Conservation (phyloP, 2,329 filamentous ascomycete species). For the Venturiaceae sp. region DNA sequence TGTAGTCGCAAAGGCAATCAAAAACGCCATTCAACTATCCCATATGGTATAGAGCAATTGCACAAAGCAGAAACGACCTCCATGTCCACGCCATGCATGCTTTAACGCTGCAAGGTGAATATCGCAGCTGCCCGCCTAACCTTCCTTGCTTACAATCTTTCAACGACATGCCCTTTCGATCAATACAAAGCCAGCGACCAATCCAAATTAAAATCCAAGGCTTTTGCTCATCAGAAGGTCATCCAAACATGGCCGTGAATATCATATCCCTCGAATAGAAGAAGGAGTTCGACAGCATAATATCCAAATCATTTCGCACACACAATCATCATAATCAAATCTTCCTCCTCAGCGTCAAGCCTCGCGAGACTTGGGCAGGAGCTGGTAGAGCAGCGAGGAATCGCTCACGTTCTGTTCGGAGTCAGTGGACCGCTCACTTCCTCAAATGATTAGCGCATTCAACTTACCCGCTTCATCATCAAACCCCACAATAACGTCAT, state of each 20-base stretch:
- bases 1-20: no score
- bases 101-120: neutral
- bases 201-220: no score
- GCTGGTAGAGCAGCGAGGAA: constrained; percentile 37
- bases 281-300: neutral
- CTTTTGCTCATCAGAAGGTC: neutral
- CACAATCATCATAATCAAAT: neutral
- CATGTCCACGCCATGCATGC: neutral
- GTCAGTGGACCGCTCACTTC: neutral
- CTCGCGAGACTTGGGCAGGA: constrained; percentile 11
- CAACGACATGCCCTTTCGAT: neutral
- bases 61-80: neutral
- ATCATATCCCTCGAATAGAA: neutral
- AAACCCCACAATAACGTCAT: constrained; percentile 81
- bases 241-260: neutral
- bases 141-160: neutral
- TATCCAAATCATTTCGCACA: neutral
- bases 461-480: constrained; percentile 65
- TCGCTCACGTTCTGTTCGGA: constrained; percentile 29
- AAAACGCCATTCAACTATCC: neutral
- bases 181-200: neutral
- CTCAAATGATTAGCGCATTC: neutral
- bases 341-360: constrained; percentile 3
- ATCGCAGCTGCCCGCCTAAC: neutral
- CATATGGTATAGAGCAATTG: neutral